phyloP scores from a whole-genome alignment of 768 basidiomycete genomes.

The Macrolepiota albuminosa region DNA sequence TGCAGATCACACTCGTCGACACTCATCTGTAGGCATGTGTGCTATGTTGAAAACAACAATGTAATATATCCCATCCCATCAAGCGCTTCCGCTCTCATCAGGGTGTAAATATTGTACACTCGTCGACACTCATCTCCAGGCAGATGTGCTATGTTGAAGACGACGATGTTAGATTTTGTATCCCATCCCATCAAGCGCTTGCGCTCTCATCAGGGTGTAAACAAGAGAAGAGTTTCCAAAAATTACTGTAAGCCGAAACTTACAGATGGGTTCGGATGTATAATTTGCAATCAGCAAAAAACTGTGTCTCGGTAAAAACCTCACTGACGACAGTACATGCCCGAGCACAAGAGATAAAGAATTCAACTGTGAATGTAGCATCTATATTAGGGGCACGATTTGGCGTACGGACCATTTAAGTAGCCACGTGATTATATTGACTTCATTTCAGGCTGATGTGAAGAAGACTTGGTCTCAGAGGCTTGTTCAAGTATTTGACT shows the following conservation, averaged over 20 bases:
- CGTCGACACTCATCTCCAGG: too few relatives aligned
- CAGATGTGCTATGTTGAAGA: too few relatives aligned
- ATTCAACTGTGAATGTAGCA: neutral
- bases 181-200: neutral
- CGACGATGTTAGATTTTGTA: neutral
- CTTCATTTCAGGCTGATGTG: too few relatives aligned
- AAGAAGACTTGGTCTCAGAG: too few relatives aligned
- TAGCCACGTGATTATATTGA: neutral
- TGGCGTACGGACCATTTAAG: conserved; percentile 50
- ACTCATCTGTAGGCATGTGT: too few relatives aligned
- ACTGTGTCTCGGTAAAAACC: conserved; percentile 94
- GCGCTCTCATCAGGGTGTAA: neutral
- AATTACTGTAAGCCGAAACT: conserved; percentile 89
- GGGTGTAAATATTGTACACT: too few relatives aligned
- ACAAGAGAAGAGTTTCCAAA: conserved; percentile 54
- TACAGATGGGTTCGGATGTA: conserved; percentile 92
- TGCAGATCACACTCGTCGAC: too few relatives aligned
- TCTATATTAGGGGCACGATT: conserved; percentile 31
- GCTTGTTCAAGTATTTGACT: too few relatives aligned
- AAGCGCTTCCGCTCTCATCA: neutral
- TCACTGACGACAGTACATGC: conserved; percentile 95
- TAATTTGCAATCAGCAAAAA: conserved; percentile 97
- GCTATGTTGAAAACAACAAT: too few relatives aligned
- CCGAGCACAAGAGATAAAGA: conserved; percentile 87
- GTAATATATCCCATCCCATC: neutral